Base-by-base conservation (phyloP, 768 basidiomycete species). In the Leucosporidium yakuticum region DNA sequence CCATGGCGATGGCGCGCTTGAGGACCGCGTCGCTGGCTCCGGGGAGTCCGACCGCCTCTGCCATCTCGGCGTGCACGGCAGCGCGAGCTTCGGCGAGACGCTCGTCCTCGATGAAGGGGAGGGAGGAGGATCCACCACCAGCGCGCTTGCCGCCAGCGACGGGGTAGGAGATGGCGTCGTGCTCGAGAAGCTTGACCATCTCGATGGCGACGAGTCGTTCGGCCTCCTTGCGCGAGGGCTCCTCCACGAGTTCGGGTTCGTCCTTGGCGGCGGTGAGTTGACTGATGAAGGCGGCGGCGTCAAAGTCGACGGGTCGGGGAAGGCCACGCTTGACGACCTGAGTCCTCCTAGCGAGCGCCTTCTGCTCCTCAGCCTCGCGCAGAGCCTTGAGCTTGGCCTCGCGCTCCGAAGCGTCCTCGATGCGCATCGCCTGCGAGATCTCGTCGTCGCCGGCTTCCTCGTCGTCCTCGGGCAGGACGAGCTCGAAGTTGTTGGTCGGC, bases 401-500 rank as follows among this genome's bases (percentile, higher is more conserved):
- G 20, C 94, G 83, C 77, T 95, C 93, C 4, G 93, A 88, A 0
- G 93, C 93, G 78, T 99, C 96, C 78, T 97, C 92, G 67, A 87
- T 88, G 0, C 83, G 80, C 59, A 85, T 64, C 25, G 73, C 76
- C 66, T 69, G 72, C 62, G 71, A 79, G 19, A 74, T 76, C 7
- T 75, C 77, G 49, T 76, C 70, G 1, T 77, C 79, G 29, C 77
- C 80, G 2, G 79, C 82, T 15, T 82, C 84, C 17, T 85, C 89
- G 62, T 91, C 89, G 23, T 91, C 89, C 73, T 95, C 94, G 4
- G 90, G 91, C 14, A 95, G 86, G 53, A 94, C 84, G 56, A 99
- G 81, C 79, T 98, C 94, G 74, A 97, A 98, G 79, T 98, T 95
- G 78, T 98, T 97, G 80, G 97, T 91, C 0, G 96, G 93, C 73